phyloP scores from a whole-genome alignment of 495 filamentous ascomycete genomes.

The Mycothermus thermophilus region DNA sequence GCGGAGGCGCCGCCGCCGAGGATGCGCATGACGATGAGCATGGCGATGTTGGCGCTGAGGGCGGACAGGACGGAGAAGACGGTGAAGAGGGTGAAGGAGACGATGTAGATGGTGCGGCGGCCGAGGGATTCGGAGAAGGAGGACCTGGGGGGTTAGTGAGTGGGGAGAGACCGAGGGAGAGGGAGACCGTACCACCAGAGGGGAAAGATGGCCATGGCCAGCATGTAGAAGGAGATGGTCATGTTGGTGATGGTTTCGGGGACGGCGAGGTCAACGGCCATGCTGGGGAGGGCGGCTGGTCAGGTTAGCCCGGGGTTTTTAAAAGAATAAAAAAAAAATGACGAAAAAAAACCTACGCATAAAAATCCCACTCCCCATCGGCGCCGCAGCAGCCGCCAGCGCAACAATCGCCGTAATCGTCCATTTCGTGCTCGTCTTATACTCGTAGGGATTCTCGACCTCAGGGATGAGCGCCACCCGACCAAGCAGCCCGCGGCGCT shows the following conservation, averaged over 20 bases:
- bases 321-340: neutral
- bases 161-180: neutral
- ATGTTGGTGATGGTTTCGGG: constrained; percentile 65
- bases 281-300: constrained; percentile 56
- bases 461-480: constrained; percentile 69
- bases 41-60: constrained; percentile 58
- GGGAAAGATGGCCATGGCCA: constrained; percentile 79
- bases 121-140: constrained; percentile 76
- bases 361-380: constrained; percentile 76
- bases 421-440: constrained; percentile 65
- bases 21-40: constrained; percentile 78
- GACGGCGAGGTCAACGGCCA: constrained; percentile 50
- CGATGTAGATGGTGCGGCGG: constrained; percentile 71
- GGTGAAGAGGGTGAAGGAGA: constrained; percentile 69
- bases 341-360: constrained; percentile 50
- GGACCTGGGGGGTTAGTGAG: constrained; percentile 26
- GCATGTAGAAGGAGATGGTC: constrained; percentile 78
- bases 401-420: constrained; percentile 70
- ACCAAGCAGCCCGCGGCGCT: constrained; percentile 64
- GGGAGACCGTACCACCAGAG: constrained; percentile 58
- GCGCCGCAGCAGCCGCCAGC: constrained; percentile 58
- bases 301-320: neutral
- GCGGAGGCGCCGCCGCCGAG: constrained; percentile 74
- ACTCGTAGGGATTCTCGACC: constrained; percentile 60
- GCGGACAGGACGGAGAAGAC: constrained; percentile 64